Conservation (phyloP, 306 rosid genomes). For the Cucumis melo region DNA sequence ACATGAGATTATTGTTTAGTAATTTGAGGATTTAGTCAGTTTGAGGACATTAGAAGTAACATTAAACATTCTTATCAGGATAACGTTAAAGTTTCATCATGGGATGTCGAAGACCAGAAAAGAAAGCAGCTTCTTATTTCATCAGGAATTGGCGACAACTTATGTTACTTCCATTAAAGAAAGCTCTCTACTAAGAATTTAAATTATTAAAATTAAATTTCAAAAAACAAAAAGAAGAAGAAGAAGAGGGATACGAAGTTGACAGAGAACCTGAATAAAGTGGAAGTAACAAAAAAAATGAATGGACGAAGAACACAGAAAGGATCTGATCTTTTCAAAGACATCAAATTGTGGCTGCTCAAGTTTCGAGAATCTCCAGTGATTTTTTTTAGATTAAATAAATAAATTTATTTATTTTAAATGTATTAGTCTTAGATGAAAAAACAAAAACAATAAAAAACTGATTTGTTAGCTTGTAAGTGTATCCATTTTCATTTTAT, state of each 20-base stretch:
- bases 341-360: not conserved
- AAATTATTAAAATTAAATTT: too few species aligned
- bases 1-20: too few species aligned
- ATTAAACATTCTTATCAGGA: constrained; percentile 46
- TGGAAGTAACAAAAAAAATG: constrained; percentile 2
- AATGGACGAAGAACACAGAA: constrained; percentile 2
- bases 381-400: not conserved
- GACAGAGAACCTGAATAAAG: constrained; percentile 23
- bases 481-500: not conserved
- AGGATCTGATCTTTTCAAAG: constrained; percentile 1
- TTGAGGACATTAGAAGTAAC: not conserved
- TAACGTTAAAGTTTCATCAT: constrained; percentile 27
- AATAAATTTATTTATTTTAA: not conserved
- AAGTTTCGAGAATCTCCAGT: not conserved
- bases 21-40: too few species aligned
- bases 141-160: constrained; percentile 47
- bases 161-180: constrained; percentile 41
- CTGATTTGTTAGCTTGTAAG: not conserved
- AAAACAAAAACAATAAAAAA: not conserved
- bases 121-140: constrained; percentile 52
- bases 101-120: constrained; percentile 73
- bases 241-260: not conserved
- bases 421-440: not conserved
- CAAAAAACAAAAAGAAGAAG: not conserved
- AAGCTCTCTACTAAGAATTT: not conserved